These are phyloP conservation scores for Ustilago esculenta DNA, from an alignment of 1,284 basidiomycete genomes.

Conservation along the genomic window DNA sequence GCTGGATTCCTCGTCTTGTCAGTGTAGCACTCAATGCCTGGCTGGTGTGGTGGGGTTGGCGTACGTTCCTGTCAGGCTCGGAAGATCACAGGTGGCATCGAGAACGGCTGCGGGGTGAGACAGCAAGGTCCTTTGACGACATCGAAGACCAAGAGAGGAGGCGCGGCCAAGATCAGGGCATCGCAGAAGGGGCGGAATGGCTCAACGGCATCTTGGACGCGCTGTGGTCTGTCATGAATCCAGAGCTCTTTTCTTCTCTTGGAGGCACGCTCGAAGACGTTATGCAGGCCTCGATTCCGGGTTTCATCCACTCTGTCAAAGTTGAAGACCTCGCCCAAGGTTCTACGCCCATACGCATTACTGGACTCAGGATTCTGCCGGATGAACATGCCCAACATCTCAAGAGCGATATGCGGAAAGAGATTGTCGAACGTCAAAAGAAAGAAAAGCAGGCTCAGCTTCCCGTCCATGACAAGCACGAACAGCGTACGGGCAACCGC, in stretches of 20 bases:
- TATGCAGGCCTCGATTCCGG: constrained; percentile 49
- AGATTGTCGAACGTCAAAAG: not conserved
- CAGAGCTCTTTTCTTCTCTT: constrained; percentile 35
- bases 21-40: constrained; percentile 41
- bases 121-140: constrained; percentile 12
- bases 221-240: constrained; percentile 51
- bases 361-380: constrained; percentile 36
- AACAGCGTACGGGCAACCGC: not conserved
- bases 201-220: constrained; percentile 44
- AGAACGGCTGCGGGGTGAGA: constrained; percentile 29
- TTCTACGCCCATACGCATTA: constrained; percentile 46
- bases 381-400: constrained; percentile 13
- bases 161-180: constrained; percentile 5
- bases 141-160: constrained; percentile 4
- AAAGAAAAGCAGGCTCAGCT: constrained; percentile 1
- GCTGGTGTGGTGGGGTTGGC: constrained; percentile 46
- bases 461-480: not conserved
- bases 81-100: constrained; percentile 47
- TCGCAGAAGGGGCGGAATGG: constrained; percentile 52
- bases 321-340: constrained; percentile 52
- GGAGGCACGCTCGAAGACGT: constrained; percentile 54
- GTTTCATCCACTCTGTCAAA: constrained; percentile 52
- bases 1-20: constrained; percentile 9
- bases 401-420: constrained; percentile 4
- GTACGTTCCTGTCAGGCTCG: constrained; percentile 1